Percentiles rank a stretch among this genome's conserved stretches.
phyloP scores from a whole-genome alignment of 257 asterid genomes.

The Plantago major region DNA sequence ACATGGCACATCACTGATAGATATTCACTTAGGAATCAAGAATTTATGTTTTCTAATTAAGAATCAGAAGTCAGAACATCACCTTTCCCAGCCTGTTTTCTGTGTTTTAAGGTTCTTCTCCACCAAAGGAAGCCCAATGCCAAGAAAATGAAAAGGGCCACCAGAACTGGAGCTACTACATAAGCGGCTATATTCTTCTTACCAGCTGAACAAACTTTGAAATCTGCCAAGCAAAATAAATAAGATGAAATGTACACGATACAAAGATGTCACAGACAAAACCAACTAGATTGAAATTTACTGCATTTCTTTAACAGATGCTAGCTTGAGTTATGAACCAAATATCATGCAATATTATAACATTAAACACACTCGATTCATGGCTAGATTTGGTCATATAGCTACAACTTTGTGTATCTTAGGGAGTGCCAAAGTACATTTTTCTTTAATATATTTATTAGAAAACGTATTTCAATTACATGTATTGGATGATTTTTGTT shows the following conservation, averaged over 20 bases:
- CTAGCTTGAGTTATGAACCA: too few relatives aligned
- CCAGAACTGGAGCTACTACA: constrained; percentile 45
- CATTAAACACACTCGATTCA: too few relatives aligned
- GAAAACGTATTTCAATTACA: too few relatives aligned
- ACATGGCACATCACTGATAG: neutral
- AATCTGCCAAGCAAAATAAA: constrained; percentile 39
- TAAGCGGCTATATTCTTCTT: constrained; percentile 40
- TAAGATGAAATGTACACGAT: constrained; percentile 4
- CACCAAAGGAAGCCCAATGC: constrained; percentile 55
- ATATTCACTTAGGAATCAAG: constrained; percentile 9
- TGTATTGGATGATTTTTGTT: too few relatives aligned
- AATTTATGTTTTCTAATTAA: neutral
- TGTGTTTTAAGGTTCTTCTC: constrained; percentile 43
- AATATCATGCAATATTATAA: too few relatives aligned
- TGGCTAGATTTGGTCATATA: too few relatives aligned
- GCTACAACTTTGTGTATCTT: too few relatives aligned
- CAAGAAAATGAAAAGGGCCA: constrained; percentile 25
- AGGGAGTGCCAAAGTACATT: too few relatives aligned
- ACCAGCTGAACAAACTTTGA: constrained; percentile 57
- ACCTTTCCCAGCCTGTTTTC: constrained; percentile 49
- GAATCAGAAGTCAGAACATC: constrained; percentile 8
- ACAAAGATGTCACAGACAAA: constrained; percentile 5
- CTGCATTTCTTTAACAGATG: too few relatives aligned
- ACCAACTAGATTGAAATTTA: constrained; percentile 2
- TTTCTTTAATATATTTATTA: too few relatives aligned